Conservation (phyloP, 805 yeast species). For the Babjeviella inositovora region DNA sequence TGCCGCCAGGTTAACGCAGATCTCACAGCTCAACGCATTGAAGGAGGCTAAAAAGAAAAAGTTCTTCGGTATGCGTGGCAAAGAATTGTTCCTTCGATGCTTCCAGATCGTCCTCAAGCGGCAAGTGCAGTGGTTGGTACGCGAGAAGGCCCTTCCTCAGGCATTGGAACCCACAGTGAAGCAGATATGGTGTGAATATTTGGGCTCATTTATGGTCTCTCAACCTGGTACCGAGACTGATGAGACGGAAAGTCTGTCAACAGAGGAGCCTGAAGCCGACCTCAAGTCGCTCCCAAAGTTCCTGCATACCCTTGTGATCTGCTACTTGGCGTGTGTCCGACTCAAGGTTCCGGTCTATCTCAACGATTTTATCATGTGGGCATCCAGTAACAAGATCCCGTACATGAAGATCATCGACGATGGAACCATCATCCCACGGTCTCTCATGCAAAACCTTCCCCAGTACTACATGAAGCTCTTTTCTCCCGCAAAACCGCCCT, state of each 20-base stretch:
- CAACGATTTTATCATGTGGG: constrained; percentile 25
- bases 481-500: constrained; percentile 22
- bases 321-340: constrained; percentile 34
- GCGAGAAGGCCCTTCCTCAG: constrained; percentile 10
- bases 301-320: constrained; percentile 13
- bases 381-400: constrained; percentile 29
- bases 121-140: constrained; percentile 25
- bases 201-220: constrained; percentile 3
- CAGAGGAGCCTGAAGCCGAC: too few species aligned
- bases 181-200: constrained; percentile 6
- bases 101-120: constrained; percentile 32
- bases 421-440: too few species aligned
- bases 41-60: constrained; percentile 5
- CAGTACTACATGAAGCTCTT: constrained; percentile 14
- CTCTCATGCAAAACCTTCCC: constrained; percentile 18
- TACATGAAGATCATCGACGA: constrained; percentile 15
- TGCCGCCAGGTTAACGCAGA: constrained; percentile 11
- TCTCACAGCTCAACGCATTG: constrained; percentile 8
- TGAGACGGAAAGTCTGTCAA: too few species aligned
- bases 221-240: constrained; percentile 2
- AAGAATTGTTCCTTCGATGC: constrained; percentile 21
- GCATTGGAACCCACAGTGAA: constrained; percentile 2
- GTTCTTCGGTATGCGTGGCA: constrained; percentile 32
- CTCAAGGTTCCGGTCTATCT: constrained; percentile 32
- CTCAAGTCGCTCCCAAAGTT: not conserved